Conservation (phyloP, 768 basidiomycete genomes). For the Boletus rex-veris region DNA sequence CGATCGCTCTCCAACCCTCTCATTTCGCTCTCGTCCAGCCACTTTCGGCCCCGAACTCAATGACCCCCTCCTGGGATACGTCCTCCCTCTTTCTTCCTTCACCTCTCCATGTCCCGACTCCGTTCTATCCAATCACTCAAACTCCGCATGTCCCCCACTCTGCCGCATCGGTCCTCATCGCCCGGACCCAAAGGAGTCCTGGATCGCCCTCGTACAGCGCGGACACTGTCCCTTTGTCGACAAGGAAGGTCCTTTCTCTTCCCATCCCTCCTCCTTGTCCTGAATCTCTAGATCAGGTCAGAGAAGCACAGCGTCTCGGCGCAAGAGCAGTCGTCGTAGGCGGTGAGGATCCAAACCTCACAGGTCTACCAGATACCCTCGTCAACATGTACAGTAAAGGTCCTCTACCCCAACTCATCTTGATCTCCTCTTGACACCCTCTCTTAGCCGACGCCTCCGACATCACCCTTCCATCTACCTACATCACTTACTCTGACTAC, state of each 20-base stretch:
- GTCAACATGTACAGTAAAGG: conserved; percentile 94
- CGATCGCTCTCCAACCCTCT: conserved; percentile 67
- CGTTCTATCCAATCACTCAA: conserved; percentile 20
- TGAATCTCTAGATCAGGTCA: conserved; percentile 27
- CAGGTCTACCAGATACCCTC: conserved; percentile 69
- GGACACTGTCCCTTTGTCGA: conserved; percentile 89
- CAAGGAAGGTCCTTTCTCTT: conserved; percentile 56
- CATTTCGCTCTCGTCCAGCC: conserved; percentile 68
- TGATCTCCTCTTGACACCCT: conserved; percentile 3
- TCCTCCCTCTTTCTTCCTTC: conserved; percentile 67
- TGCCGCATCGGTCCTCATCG: conserved; percentile 53
- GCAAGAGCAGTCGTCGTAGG: conserved; percentile 92
- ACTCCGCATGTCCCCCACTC: conserved; percentile 66
- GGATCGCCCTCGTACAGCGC: conserved; percentile 90
- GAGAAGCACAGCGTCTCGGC: conserved; percentile 66
- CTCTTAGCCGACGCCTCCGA: conserved; percentile 76
- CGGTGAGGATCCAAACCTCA: conserved; percentile 64
- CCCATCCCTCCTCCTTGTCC: background rate
- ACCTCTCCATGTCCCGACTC: conserved; percentile 45
- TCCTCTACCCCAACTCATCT: conserved; percentile 41
- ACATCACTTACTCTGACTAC: conserved; percentile 85
- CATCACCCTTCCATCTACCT: conserved; percentile 80
- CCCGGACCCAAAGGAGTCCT: conserved; percentile 64
- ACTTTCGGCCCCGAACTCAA: conserved; percentile 72
- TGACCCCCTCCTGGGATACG: conserved; percentile 67